These are phyloP conservation scores for Abrus pulchellus DNA, from an alignment of 306 rosid species.

Conservation along the genomic window DNA sequence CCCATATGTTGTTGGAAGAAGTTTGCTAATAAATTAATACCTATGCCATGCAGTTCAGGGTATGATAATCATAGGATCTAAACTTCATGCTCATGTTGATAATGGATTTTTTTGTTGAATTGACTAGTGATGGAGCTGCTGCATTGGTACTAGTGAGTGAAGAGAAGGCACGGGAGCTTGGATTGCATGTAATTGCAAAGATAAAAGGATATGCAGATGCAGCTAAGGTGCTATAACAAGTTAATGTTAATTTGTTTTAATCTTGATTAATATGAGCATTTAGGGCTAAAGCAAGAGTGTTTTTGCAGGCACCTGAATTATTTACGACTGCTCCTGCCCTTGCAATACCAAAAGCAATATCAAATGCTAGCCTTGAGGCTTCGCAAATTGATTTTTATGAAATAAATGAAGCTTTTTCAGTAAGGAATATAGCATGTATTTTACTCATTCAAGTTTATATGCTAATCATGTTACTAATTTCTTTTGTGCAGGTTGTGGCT, in stretches of 20 bases:
- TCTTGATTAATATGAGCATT: slow-evolving; percentile 43
- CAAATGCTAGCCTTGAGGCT: slow-evolving; percentile 83
- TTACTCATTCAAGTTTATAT: slow-evolving; percentile 29
- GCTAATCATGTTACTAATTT: slow-evolving; percentile 23
- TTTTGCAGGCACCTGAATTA: slow-evolving; percentile 82
- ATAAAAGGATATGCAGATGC: slow-evolving; percentile 93
- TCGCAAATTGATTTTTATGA: slow-evolving; percentile 90
- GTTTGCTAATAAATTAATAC: slow-evolving; percentile 16
- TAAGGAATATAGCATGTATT: slow-evolving; percentile 50
- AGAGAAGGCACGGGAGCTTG: slow-evolving; percentile 81
- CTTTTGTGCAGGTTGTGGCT: slow-evolving; percentile 77
- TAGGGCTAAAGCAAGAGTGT: slow-evolving; percentile 49
- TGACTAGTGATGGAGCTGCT: slow-evolving; percentile 92
- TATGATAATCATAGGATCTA: slow-evolving; percentile 31
- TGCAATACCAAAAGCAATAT: slow-evolving; percentile 87
- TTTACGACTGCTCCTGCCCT: slow-evolving; percentile 94
- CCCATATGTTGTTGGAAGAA: background rate
- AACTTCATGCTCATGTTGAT: slow-evolving; percentile 41
- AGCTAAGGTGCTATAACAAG: slow-evolving; percentile 72
- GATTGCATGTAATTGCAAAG: slow-evolving; percentile 85
- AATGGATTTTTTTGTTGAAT: slow-evolving; percentile 48
- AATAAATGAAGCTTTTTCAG: slow-evolving; percentile 97
- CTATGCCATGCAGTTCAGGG: slow-evolving; percentile 30
- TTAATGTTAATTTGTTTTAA: slow-evolving; percentile 40
- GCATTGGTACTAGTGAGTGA: slow-evolving; percentile 93